Conservation (phyloP, 352 stramenopile genomes). For the Globisporangium iwayamae region DNA sequence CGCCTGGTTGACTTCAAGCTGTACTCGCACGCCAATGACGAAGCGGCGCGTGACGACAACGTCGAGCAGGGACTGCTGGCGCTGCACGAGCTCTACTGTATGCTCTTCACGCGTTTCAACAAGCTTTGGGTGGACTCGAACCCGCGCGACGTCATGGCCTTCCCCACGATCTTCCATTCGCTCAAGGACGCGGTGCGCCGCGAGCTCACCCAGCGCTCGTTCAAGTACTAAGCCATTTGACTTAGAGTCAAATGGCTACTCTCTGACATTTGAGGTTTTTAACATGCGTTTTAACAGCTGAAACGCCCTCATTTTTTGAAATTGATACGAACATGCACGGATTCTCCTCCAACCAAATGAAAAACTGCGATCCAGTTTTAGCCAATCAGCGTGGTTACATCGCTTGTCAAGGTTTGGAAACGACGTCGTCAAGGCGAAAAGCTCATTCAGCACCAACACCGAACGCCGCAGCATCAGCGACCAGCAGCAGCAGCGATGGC, state of each 20-base stretch:
- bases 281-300: neutral
- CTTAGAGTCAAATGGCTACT: constrained; percentile 25
- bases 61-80: constrained; percentile 34
- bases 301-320: neutral
- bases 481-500: constrained; percentile 23
- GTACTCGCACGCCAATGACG: constrained; percentile 36
- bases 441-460: constrained; percentile 12
- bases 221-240: constrained; percentile 44
- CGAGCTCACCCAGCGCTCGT: constrained; percentile 56
- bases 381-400: neutral
- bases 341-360: constrained; percentile 23
- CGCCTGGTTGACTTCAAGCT: constrained; percentile 74
- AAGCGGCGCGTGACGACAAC: constrained; percentile 22
- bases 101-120: constrained; percentile 82
- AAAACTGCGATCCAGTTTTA: neutral
- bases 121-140: constrained; percentile 80
- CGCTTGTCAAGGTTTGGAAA: neutral
- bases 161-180: constrained; percentile 77
- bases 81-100: constrained; percentile 77
- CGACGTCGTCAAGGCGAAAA: constrained; percentile 1
- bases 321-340: constrained; percentile 7
- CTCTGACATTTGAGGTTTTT: constrained; percentile 1
- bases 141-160: constrained; percentile 82
- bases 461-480: neutral
- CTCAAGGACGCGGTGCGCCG: constrained; percentile 66